Conservation (phyloP, 345 rosid genomes). For the Syzygium grande region DNA sequence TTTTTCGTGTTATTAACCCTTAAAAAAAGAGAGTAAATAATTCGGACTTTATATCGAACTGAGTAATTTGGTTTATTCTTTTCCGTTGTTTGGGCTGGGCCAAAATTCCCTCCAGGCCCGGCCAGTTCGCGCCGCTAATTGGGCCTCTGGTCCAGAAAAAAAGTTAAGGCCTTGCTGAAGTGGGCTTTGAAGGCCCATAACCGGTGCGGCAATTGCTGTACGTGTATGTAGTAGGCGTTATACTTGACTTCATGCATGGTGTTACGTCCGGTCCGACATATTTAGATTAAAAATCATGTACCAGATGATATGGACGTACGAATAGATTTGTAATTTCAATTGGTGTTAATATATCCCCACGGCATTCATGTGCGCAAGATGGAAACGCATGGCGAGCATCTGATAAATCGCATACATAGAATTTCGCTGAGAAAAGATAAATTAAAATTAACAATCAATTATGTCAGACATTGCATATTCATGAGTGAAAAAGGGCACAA, state of each 20-base stretch:
- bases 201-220: neutral
- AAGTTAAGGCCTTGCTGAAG: neutral
- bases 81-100: neutral
- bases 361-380: neutral
- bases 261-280: neutral
- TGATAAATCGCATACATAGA: neutral
- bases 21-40: neutral
- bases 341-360: neutral
- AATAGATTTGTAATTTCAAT: neutral
- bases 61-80: neutral
- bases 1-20: neutral
- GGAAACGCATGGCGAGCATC: neutral
- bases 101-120: neutral
- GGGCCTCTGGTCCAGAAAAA: neutral
- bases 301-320: neutral
- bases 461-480: neutral
- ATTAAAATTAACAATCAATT: neutral
- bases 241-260: neutral
- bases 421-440: neutral
- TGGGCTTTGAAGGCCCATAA: neutral
- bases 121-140: neutral
- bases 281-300: neutral
- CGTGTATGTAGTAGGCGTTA: neutral
- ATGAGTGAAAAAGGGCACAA: neutral
- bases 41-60: neutral